Percentiles rank a stretch among this genome's conserved stretches.
Evolutionary conservation across 257 asterid genomes (phyloP).

Genomic region (Lavandula angustifolia): DNA sequence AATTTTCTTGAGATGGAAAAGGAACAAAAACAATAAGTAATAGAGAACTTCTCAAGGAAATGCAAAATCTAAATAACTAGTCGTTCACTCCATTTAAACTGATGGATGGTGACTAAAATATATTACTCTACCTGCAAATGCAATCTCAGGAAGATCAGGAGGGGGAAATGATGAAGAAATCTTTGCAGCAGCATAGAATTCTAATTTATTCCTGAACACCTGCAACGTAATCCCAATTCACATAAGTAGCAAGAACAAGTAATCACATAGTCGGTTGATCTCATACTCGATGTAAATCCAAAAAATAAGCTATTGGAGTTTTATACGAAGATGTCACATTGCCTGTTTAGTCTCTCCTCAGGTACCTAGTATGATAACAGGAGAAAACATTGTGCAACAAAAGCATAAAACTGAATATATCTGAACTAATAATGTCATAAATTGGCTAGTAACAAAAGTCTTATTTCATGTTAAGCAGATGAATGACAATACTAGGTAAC

Average conservation of each 20-base stretch:
- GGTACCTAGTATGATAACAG: neutral
- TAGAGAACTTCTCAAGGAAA: slow-evolving; percentile 2
- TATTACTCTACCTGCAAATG: slow-evolving; percentile 79
- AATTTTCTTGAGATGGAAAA: slow-evolving; percentile 8
- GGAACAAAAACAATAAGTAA: neutral
- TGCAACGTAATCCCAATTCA: slow-evolving; percentile 39
- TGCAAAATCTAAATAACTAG: slow-evolving; percentile 17
- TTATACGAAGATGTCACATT: slow-evolving; percentile 19
- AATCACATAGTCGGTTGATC: slow-evolving; percentile 26
- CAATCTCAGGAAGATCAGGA: slow-evolving; percentile 94
- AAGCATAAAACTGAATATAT: slow-evolving; percentile 3
- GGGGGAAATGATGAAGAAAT: slow-evolving; percentile 85
- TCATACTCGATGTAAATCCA: slow-evolving; percentile 25
- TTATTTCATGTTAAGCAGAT: neutral
- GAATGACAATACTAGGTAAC: neutral
- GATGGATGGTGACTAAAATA: neutral
- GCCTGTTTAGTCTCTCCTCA: slow-evolving; percentile 21
- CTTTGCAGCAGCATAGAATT: slow-evolving; percentile 96
- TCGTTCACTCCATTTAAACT: slow-evolving; percentile 13
- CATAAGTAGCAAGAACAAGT: slow-evolving; percentile 17
- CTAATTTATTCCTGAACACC: slow-evolving; percentile 86
- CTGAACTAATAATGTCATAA: neutral
- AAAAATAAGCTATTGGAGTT: slow-evolving; percentile 7
- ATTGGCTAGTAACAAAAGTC: slow-evolving; percentile 23
- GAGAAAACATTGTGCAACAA: slow-evolving; percentile 8